These are phyloP conservation scores for Saccharomyces jurei DNA, from an alignment of 805 yeast species.

Conservation along the genomic window DNA sequence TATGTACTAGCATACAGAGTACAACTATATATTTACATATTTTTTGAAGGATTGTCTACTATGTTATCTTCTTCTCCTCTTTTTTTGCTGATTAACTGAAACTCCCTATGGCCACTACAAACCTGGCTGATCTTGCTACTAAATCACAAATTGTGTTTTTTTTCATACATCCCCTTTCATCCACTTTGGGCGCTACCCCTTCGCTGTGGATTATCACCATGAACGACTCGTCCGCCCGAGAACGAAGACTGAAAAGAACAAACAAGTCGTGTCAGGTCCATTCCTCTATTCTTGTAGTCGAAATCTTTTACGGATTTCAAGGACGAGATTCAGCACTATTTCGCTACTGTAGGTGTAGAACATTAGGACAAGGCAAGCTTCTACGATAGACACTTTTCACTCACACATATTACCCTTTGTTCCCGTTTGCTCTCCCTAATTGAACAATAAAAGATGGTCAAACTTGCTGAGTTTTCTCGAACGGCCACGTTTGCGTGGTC, in stretches of 20 bases:
- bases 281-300: not conserved
- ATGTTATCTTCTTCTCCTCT: not conserved
- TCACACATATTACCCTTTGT: not conserved
- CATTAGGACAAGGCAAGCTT: not conserved
- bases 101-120: not conserved
- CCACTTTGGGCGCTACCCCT: not conserved
- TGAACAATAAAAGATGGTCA: conserved; percentile 46
- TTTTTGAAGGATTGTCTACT: not conserved
- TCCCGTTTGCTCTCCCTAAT: not conserved
- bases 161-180: not conserved
- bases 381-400: not conserved
- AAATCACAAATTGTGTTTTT: not conserved
- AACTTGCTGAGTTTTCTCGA: conserved; percentile 71
- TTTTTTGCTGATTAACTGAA: too few species aligned
- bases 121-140: not conserved
- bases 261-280: not conserved
- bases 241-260: not conserved
- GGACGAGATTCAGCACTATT: not conserved
- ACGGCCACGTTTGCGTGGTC: conserved; percentile 98
- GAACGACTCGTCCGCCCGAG: not conserved
- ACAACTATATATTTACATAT: not conserved
- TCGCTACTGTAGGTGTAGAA: not conserved
- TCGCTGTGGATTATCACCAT: not conserved
- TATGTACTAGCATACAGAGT: too few species aligned
- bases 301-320: not conserved